These are phyloP conservation scores for Clarireedia sp. DNA, from an alignment of 2,329 filamentous ascomycete species.

Conservation along the genomic window DNA sequence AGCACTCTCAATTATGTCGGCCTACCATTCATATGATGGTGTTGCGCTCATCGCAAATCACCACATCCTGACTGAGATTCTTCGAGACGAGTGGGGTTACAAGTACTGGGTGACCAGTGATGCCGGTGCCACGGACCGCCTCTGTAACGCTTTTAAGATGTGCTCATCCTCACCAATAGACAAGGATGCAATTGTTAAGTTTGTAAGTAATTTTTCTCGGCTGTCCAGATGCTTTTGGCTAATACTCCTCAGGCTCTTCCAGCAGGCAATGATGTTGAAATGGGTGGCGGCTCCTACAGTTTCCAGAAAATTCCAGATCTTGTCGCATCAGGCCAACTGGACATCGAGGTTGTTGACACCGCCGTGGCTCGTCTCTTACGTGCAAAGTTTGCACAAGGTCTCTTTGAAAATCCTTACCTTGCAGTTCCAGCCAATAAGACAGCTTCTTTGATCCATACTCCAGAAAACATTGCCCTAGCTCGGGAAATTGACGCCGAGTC, in stretches of 20 bases:
- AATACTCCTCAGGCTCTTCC: constrained; percentile 41
- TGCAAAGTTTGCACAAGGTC: constrained; percentile 60
- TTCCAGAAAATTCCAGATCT: constrained; percentile 59
- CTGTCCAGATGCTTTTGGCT: background rate
- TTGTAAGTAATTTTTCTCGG: constrained; percentile 31
- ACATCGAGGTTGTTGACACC: constrained; percentile 51
- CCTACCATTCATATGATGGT: constrained; percentile 69
- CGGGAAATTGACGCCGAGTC: constrained; percentile 72
- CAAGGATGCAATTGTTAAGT: constrained; percentile 54
- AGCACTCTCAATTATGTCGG: constrained; percentile 63
- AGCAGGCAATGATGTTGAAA: constrained; percentile 66
- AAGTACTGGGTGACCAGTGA: constrained; percentile 59
- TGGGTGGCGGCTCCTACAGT: constrained; percentile 69
- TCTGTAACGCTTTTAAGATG: constrained; percentile 57
- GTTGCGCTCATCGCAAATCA: constrained; percentile 59
- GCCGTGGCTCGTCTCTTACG: constrained; percentile 59
- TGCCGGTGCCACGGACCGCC: constrained; percentile 61
- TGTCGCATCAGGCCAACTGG: constrained; percentile 52
- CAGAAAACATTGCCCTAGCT: constrained; percentile 61
- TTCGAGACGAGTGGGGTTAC: constrained; percentile 66
- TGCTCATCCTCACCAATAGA: constrained; percentile 53
- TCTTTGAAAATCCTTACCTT: constrained; percentile 63
- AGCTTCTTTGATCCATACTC: constrained; percentile 53
- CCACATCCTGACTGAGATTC: constrained; percentile 58
- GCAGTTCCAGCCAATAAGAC: constrained; percentile 49